Conservation (phyloP, 2,329 filamentous ascomycete genomes). For the Monilinia fructicola region DNA sequence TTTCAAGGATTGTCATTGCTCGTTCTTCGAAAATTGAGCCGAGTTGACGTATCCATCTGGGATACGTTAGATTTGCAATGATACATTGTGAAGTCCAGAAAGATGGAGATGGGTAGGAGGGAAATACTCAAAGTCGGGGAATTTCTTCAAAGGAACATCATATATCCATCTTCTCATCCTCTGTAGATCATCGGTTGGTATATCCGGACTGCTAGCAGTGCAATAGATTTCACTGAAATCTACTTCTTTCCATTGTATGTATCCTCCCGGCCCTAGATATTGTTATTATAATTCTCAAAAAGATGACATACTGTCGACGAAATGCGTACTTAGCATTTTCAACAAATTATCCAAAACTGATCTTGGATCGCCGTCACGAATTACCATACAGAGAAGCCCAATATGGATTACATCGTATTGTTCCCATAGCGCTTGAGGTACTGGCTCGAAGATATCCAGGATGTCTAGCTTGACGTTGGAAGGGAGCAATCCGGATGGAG, state of each 20-base stretch:
- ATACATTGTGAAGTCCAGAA: background rate
- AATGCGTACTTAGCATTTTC: constrained; percentile 8
- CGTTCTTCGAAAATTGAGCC: constrained; percentile 10
- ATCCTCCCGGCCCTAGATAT: constrained; percentile 16
- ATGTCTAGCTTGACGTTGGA: constrained; percentile 12
- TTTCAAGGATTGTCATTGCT: background rate
- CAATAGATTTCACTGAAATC: constrained; percentile 2
- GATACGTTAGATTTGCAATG: background rate
- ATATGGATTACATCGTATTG: constrained; percentile 18
- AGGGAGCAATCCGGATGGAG: background rate
- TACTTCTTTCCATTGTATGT: constrained; percentile 20
- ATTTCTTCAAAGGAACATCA: background rate
- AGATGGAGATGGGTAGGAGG: background rate
- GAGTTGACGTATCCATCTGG: constrained; percentile 18
- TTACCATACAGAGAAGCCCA: constrained; percentile 13
- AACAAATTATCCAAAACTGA: constrained; percentile 12
- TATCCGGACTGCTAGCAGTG: background rate
- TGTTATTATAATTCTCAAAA: background rate
- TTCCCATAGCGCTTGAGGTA: background rate
- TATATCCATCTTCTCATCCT: background rate
- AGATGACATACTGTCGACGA: no score
- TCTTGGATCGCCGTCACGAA: constrained; percentile 8
- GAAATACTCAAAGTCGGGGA: constrained; percentile 9
- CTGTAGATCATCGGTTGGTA: background rate
- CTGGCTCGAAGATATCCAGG: constrained; percentile 5